Conservation (phyloP, 768 basidiomycete species). For the Cyathus striatus region DNA sequence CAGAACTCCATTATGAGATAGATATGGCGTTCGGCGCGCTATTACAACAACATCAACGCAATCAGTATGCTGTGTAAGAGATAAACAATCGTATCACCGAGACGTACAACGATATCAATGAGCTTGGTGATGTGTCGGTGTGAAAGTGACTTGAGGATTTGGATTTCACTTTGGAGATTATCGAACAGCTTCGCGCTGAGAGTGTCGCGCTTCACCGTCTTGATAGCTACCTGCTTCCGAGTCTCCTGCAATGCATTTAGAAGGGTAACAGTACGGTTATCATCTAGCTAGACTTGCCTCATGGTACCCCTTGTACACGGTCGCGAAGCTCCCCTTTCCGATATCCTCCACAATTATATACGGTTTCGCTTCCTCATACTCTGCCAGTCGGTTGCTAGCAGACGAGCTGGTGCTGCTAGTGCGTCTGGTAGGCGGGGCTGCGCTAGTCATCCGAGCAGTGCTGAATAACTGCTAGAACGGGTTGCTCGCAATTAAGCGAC, state of each 20-base stretch:
- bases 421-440: not conserved
- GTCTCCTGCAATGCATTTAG: slow-evolving; percentile 49
- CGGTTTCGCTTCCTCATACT: slow-evolving; percentile 70
- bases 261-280: not conserved
- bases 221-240: slow-evolving; percentile 81
- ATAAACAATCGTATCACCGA: no score
- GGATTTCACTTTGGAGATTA: slow-evolving; percentile 97
- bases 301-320: slow-evolving; percentile 91
- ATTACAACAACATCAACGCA: no score
- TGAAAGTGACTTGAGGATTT: slow-evolving; percentile 89
- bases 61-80: no score
- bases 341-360: slow-evolving; percentile 75
- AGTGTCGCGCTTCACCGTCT: slow-evolving; percentile 85
- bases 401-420: not conserved
- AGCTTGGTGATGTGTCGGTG: slow-evolving; percentile 92
- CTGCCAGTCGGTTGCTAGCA: slow-evolving; percentile 13
- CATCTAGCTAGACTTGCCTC: slow-evolving; percentile 46
- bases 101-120: slow-evolving; percentile 82
- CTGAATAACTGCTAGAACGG: not conserved
- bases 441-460: not conserved
- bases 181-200: slow-evolving; percentile 91
- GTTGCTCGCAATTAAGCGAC: not conserved
- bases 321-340: slow-evolving; percentile 93
- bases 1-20: slow-evolving; percentile 99
- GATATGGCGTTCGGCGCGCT: slow-evolving; percentile 75